Base-by-base conservation (phyloP, 202 grass and related monocot species). In the Setaria viridis region DNA sequence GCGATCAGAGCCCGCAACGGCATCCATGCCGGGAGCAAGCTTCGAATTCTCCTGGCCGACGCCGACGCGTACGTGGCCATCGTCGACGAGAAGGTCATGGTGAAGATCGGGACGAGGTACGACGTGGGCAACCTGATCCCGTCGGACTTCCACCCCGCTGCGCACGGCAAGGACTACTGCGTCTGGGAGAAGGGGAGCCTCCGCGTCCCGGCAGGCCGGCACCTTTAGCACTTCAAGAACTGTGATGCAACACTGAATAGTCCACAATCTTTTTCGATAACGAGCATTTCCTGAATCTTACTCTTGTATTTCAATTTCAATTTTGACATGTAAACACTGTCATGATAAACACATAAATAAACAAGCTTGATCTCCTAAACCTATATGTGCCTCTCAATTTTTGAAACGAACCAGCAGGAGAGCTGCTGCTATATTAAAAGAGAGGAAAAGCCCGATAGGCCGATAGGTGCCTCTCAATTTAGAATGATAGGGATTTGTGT, bases 111-210 rank as follows among this genome's bases (percentile, higher is more conserved):
- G 39, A 48, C 84, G 10, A 89, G 86, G 81, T 85, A 77, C 57
- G 87, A 85, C n/a, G n/a, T 89, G 53, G 84, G 90, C 43, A 79
- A 67, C 39, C n/a, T 85, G 7, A 67, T 93, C 6, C 84, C 90
- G 62, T 89, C 90, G 34, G 58, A 94, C 70, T 97, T 94, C 53
- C 83, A 67, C 1, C 65, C 51, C 1, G 34, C 67, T 11, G 75
- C 58, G 9, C 88, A 92, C 7, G 90, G 90, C 37, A 91, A 74
- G 11, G 86, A 93, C 47, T 94, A 94, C 75, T 81, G 88, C 49
- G 67, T 97, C 33, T 91, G 92, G 90, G 90, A 91, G 87, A 94
- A 94, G 60, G 86, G 78, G 10, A 42, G 72, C 47, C 83, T 82
- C 83, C 83, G 47, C 3, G 65, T 86, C 47, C 88, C 88, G 58